Evolutionary conservation across 2,329 filamentous ascomycete genomes (phyloP).

Genomic region (Nothopassalora personata): DNA sequence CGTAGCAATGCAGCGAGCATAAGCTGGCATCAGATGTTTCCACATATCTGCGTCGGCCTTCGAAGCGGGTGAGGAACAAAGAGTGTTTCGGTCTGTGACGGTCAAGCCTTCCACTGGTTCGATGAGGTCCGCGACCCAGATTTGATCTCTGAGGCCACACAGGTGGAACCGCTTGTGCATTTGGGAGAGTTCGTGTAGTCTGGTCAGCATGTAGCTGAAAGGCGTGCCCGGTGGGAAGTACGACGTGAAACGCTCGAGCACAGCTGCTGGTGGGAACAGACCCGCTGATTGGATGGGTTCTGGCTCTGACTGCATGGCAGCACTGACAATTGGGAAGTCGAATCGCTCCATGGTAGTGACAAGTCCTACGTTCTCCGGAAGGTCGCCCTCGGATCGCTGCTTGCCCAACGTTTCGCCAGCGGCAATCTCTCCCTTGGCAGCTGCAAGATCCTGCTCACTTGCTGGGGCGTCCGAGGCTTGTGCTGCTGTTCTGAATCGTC

Average conservation of each 20-base stretch:
- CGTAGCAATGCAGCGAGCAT: constrained; percentile 65
- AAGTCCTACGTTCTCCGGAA: constrained; percentile 47
- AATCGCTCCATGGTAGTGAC: constrained; percentile 72
- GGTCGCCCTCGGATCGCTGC: neutral
- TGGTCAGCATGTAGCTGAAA: constrained; percentile 74
- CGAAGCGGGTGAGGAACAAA: constrained; percentile 65
- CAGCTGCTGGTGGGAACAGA: constrained; percentile 63
- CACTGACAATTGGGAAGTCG: constrained; percentile 60
- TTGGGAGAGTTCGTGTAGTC: constrained; percentile 63
- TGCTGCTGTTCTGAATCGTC: constrained; percentile 71
- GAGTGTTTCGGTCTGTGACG: constrained; percentile 67
- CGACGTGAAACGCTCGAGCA: constrained; percentile 69
- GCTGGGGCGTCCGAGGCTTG: constrained; percentile 37
- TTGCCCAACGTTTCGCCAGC: neutral
- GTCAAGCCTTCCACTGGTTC: constrained; percentile 63
- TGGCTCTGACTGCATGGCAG: constrained; percentile 60
- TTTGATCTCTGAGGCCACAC: constrained; percentile 57
- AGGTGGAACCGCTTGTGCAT: constrained; percentile 65
- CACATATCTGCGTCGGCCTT: constrained; percentile 48
- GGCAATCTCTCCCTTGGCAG: constrained; percentile 22
- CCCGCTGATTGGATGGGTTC: constrained; percentile 65
- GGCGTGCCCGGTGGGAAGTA: constrained; percentile 79
- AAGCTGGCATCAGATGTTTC: constrained; percentile 51
- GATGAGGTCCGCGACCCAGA: constrained; percentile 67
- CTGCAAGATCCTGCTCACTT: constrained; percentile 24